A percentile compares a stretch with the other conserved stretches of the same genome.
phyloP scores from a whole-genome alignment of 2,329 filamentous ascomycete genomes.

The Claviceps purpurea region DNA sequence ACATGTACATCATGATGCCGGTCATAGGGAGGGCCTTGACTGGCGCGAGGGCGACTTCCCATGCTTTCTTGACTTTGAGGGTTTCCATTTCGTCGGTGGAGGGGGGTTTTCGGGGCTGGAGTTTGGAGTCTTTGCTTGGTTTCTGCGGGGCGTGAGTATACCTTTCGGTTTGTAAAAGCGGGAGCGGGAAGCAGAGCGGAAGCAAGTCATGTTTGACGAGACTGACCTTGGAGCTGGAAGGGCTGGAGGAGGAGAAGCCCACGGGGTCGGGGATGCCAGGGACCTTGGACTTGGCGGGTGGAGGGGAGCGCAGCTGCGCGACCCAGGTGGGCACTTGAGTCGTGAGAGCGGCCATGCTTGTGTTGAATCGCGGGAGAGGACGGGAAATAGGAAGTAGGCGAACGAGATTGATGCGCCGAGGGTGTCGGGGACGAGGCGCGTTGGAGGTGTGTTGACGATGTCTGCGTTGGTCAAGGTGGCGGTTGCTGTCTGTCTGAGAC shows the following conservation, averaged over 20 bases:
- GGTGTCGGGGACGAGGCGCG: not conserved
- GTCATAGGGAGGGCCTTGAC: constrained; percentile 96
- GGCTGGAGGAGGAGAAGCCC: constrained; percentile 56
- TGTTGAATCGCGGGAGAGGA: not conserved
- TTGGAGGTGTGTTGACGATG: not conserved
- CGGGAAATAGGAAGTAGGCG: not conserved
- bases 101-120: constrained; percentile 48
- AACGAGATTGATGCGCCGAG: not conserved
- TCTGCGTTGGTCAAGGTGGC: not conserved
- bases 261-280: constrained; percentile 68
- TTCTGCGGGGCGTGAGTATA: constrained; percentile 21
- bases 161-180: not conserved
- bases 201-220: not conserved
- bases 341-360: constrained; percentile 18
- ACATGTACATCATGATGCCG: constrained; percentile 99
- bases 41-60: constrained; percentile 89
- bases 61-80: constrained; percentile 95
- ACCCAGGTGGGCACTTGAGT: constrained; percentile 61
- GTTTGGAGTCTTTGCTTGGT: constrained; percentile 36
- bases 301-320: constrained; percentile 59
- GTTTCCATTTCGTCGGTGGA: constrained; percentile 82
- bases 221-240: constrained; percentile 43
- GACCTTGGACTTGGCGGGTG: constrained; percentile 51
- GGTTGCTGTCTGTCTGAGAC: not conserved
- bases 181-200: not conserved